Evolutionary conservation across 208 protist genomes (phyloP).

Genomic region (Zelonia costaricensis): DNA sequence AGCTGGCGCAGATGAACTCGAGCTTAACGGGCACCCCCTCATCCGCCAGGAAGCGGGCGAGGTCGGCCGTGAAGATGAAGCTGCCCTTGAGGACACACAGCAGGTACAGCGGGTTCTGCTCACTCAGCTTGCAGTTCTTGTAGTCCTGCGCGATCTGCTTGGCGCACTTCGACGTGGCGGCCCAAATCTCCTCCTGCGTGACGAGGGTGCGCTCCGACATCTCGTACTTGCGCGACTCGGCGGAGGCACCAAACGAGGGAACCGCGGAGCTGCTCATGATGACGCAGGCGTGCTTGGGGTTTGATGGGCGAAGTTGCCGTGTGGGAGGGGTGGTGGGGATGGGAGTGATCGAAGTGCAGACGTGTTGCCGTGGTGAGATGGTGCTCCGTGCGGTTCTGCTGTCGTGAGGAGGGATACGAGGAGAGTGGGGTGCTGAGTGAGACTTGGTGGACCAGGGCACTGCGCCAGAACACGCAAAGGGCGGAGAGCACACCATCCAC

Average conservation of each 20-base stretch:
- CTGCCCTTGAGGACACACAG: conserved; percentile 87
- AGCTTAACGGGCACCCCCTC: conserved; percentile 68
- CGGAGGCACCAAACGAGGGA: not conserved
- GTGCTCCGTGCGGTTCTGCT: no score
- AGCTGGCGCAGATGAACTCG: conserved; percentile 89
- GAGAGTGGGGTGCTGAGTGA: no score
- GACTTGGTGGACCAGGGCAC: no score
- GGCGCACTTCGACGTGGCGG: conserved; percentile 41
- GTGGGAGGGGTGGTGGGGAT: no score
- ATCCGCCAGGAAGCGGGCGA: conserved; percentile 61
- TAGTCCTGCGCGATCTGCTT: conserved; percentile 81
- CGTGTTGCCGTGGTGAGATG: no score
- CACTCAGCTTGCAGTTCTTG: conserved; percentile 31
- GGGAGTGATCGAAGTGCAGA: no score
- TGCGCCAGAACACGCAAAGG: no score
- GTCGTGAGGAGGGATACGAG: no score
- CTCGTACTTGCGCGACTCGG: conserved; percentile 43
- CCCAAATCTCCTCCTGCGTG: conserved; percentile 62
- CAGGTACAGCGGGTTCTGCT: conserved; percentile 74
- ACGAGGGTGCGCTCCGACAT: conserved; percentile 55
- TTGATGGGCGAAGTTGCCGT: no score
- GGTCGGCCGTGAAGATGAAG: conserved; percentile 84
- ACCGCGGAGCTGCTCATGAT: conserved; percentile 12
- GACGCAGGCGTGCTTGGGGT: no score
- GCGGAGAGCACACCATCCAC: no score